Evolutionary conservation across 2,329 filamentous ascomycete species (phyloP), one percentile per base, ranked within the genome.

Genomic region (Beauveria varroae): DNA sequence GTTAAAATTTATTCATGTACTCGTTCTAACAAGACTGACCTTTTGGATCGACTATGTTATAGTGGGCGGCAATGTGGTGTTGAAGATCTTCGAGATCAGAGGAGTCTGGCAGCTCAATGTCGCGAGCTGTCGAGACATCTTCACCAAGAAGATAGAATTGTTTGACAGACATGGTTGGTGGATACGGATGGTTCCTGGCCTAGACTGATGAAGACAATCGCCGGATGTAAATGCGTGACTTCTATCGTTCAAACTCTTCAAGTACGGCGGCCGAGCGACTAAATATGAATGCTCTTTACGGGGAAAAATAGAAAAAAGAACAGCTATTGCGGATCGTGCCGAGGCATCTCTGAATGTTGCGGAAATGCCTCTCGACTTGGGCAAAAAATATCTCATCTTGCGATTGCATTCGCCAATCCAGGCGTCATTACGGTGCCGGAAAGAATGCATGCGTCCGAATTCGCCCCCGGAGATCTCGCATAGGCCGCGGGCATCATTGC

Each of bases 111-210:
- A 79, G 54, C 8, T 76, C 74, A 46, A 79, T 71, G 7, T 74
- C 71, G 59, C 63, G 69, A n/a, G 72, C 70, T 14, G 67, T 71
- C 10, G 71, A 71, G 49, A 70, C 65, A 62, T 72, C 69, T 57
- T 79, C 75, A 18, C 78, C 77, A 56, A 76, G 64, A 22, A 79
- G 74, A 60, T 77, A 72, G 58, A 79, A 79, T 46, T 69, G 67
- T 67, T 75, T 73, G 46, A 69, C 69, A 40, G 72, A 66, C 73
- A 78, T 77, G 41, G 28, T 37, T 65, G 56, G 16, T 26, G 7
- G 2, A 49, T 14, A 14, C 4, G 4, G 4, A 14, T 14, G 12
- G 12, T 16, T 37, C 5, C 34, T 37, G 12, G 12, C 0, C 7
- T 20, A 43, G 18, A 20, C 28, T 22, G n/a, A 8, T 22, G 16